Conservation (phyloP, 495 filamentous ascomycete genomes). For the Talaromyces wortmannii region DNA sequence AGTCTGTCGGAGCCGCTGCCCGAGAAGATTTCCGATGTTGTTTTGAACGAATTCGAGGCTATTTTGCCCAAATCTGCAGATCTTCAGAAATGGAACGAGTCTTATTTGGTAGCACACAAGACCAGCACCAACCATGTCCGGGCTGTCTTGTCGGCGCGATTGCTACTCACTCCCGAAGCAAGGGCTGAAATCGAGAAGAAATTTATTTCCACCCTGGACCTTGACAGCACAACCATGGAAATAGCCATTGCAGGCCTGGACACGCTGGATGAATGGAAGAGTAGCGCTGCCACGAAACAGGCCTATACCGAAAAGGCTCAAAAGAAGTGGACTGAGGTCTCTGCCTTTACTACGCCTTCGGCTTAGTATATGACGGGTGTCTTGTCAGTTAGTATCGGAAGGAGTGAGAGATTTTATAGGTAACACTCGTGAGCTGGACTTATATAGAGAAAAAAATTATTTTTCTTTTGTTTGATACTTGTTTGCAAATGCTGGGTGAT, state of each 20-base stretch:
- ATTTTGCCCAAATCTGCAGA: constrained; percentile 48
- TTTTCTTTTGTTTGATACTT: background rate
- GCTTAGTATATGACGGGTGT: background rate
- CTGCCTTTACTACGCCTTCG: constrained; percentile 35
- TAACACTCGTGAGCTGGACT: background rate
- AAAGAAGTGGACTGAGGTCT: constrained; percentile 66
- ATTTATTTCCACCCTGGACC: constrained; percentile 48
- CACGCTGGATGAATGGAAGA: constrained; percentile 54
- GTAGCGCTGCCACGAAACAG: constrained; percentile 39
- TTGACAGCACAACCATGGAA: constrained; percentile 46
- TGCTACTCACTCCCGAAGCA: constrained; percentile 50
- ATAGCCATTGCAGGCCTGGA: constrained; percentile 55
- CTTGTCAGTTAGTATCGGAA: background rate
- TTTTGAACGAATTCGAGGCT: constrained; percentile 58
- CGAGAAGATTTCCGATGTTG: constrained; percentile 53
- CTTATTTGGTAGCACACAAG: constrained; percentile 56
- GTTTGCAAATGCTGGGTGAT: too few relatives aligned
- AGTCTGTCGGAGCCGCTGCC: constrained; percentile 46
- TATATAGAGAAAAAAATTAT: background rate
- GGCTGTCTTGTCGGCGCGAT: constrained; percentile 52
- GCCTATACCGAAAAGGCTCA: constrained; percentile 58
- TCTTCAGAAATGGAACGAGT: constrained; percentile 60
- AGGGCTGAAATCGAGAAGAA: constrained; percentile 53
- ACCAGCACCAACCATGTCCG: constrained; percentile 57
- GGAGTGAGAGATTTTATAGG: background rate